A percentile compares a stretch with the other conserved stretches of the same genome.
phyloP scores from a whole-genome alignment of 257 asterid genomes.

The Penstemon eatonii region DNA sequence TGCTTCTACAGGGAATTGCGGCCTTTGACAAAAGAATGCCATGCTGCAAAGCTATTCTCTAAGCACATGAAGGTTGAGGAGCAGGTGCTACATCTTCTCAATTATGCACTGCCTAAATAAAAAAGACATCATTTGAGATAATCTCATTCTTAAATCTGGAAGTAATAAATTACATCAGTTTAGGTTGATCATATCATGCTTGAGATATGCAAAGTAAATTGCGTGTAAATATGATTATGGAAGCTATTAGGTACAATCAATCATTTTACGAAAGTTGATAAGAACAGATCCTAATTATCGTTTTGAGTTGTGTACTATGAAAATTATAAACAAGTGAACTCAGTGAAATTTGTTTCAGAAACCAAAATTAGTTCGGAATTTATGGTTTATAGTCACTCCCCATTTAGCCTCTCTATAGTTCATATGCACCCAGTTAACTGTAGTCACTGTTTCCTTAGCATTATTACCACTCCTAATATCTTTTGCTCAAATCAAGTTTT shows the following conservation, averaged over 20 bases:
- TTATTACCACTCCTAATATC: neutral
- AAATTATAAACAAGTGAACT: no score
- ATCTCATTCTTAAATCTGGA: no score
- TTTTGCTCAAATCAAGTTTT: no score
- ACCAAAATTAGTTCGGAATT: neutral
- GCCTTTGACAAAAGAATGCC: conserved; percentile 79
- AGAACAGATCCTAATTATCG: neutral
- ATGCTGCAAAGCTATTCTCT: conserved; percentile 89
- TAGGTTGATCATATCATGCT: conserved; percentile 10
- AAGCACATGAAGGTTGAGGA: conserved; percentile 98
- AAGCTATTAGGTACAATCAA: conserved; percentile 10
- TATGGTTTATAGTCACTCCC: neutral
- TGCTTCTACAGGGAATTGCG: conserved; percentile 69
- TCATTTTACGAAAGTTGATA: neutral
- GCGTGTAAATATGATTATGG: conserved; percentile 6
- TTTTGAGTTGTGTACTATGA: no score
- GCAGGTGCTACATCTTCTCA: conserved; percentile 58
- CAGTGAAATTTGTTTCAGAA: neutral
- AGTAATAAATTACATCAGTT: neutral
- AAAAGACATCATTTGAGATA: no score
- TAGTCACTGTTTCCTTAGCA: no score
- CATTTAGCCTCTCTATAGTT: no score
- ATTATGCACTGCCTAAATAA: neutral
- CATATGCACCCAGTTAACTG: no score
- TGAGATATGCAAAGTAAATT: conserved; percentile 11